Evolutionary conservation across 768 basidiomycete species (phyloP), one percentile per base, ranked within the genome.

Genomic region (Cubamyces lactineus): DNA sequence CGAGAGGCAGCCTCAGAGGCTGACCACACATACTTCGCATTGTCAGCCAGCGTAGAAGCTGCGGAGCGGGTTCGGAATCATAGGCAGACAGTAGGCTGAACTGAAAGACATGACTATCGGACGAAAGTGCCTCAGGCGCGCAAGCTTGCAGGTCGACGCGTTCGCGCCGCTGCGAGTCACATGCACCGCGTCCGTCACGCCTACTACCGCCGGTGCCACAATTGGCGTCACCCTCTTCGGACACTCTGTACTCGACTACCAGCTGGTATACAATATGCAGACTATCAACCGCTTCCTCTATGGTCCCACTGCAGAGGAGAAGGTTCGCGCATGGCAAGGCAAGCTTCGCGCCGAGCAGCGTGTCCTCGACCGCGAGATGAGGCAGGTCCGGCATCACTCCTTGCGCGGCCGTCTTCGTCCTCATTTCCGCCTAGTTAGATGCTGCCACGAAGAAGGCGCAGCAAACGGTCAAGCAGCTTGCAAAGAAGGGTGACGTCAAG

Each of bases 261-360:
- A 24, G 8, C 61, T 43, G n/a, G 43, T 9, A 16, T 19, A 57
- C 51, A 55, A 70, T 64, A 93, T 94, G 91, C 91, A 94, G 74
- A 76, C 88, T 38, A 89, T 98, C 71, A 96, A 94, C 73, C 87
- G 94, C 43, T 95, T 96, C 73, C 76, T 99, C 47, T 98, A 98
- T 78, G 97, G 97, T 2, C 96, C 95, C 17, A 94, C 96, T 0
- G 90, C 96, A 23, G 95, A 98, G 75, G 97, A 99, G 78, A 87
- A 85, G 70, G 89, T 98, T 13, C 85, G 90, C 53, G 83, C 84
- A 76, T 99, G 97, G 97, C 95, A 98, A 74, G 69, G 81, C 19
- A 94, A 92, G 75, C 79, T 99, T 57, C 88, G 92, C 55, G 75
- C 83, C 59, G 93, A 98, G 74, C 82, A 86, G 70, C 84, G 97